phyloP scores from a whole-genome alignment of 768 basidiomycete species.

The Atractiella rhizophila region DNA sequence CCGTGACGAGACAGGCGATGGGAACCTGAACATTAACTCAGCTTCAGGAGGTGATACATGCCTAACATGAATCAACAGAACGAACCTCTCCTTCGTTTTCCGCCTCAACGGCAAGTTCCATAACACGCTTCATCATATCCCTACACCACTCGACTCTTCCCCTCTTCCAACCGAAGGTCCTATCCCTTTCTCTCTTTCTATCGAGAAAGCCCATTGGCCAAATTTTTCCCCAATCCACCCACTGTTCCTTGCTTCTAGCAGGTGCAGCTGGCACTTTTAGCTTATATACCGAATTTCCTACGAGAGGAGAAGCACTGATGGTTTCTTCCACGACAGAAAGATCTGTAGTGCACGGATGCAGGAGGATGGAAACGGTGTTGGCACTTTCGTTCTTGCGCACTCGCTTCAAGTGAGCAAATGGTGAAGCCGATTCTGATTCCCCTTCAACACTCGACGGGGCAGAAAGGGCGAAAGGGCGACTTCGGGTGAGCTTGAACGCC shows the following conservation, averaged over 20 bases:
- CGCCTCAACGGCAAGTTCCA: constrained; percentile 30
- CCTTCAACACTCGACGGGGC: no score
- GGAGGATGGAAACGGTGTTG: no score
- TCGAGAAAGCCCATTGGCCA: constrained; percentile 47
- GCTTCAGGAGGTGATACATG: constrained; percentile 8
- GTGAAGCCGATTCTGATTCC: no score
- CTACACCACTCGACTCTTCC: constrained; percentile 44
- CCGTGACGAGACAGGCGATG: constrained; percentile 11
- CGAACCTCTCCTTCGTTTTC: constrained; percentile 37
- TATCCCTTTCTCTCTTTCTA: no score
- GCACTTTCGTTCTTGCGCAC: no score
- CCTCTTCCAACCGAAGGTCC: constrained; percentile 21
- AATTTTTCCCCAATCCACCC: constrained; percentile 21
- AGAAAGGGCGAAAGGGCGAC: no score
- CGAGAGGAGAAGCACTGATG: no score
- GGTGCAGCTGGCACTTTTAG: constrained; percentile 31
- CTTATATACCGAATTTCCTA: no score
- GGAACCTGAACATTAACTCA: constrained; percentile 4
- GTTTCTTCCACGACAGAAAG: no score
- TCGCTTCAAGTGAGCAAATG: no score
- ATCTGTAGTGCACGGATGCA: no score
- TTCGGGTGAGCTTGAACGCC: constrained; percentile 9
- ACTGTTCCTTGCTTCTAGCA: constrained; percentile 27
- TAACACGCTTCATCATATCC: constrained; percentile 34
- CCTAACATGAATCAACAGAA: constrained; percentile 31